phyloP scores from a whole-genome alignment of 352 stramenopile species.

The Pythium dissimile region DNA sequence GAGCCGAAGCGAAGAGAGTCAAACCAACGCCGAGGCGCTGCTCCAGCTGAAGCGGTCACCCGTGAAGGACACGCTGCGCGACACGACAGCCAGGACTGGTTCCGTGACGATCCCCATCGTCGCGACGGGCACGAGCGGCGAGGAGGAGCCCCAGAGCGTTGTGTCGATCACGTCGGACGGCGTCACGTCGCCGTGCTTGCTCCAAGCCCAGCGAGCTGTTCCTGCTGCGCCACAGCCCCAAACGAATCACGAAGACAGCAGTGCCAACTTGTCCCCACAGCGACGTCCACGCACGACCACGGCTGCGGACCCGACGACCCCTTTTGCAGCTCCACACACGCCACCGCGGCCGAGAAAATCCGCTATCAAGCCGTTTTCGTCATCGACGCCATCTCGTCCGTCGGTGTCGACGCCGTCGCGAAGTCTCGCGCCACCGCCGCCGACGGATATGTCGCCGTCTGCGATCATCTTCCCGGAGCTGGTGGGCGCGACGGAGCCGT shows the following conservation, averaged over 20 bases:
- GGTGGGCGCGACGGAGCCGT: slow-evolving; percentile 38
- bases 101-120: no score
- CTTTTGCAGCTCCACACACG: slow-evolving; percentile 10
- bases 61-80: neutral
- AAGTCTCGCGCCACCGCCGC: neutral
- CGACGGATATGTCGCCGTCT: neutral
- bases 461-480: slow-evolving; percentile 47
- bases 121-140: no score
- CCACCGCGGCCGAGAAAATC: slow-evolving; percentile 2
- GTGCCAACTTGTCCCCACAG: no score
- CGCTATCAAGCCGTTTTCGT: neutral
- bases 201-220: slow-evolving; percentile 1
- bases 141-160: neutral
- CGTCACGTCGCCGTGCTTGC: slow-evolving; percentile 11
- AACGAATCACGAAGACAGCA: neutral
- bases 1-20: slow-evolving; percentile 13
- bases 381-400: neutral
- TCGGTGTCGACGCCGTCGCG: neutral
- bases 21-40: slow-evolving; percentile 20
- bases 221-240: neutral
- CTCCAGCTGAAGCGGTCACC: slow-evolving; percentile 17
- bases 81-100: no score
- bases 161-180: neutral
- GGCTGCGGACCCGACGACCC: no score
- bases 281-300: no score